phyloP scores from a whole-genome alignment of 1,284 basidiomycete genomes.

The Apiotrichum laibachii region DNA sequence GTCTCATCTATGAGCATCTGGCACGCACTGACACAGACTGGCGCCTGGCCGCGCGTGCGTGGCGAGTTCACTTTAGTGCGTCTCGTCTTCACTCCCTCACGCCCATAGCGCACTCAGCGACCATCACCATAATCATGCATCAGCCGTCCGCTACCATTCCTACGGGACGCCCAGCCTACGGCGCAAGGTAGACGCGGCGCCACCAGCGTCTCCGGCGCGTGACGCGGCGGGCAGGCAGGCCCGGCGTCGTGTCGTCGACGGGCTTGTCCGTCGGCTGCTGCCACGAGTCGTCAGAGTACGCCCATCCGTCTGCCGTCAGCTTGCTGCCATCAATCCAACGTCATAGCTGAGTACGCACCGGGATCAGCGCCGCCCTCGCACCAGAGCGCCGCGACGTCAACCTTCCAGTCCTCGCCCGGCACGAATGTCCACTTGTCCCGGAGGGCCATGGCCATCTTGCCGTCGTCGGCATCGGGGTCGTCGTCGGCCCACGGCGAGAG shows the following conservation, averaged over 20 bases:
- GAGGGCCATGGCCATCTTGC: conserved; percentile 37
- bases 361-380: conserved; percentile 39
- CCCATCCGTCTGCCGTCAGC: conserved; percentile 41
- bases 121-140: background rate
- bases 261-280: conserved; percentile 7
- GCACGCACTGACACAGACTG: too few species aligned
- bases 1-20: too few species aligned
- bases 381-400: conserved; percentile 47
- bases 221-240: conserved; percentile 8
- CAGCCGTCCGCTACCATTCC: background rate
- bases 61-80: too few species aligned
- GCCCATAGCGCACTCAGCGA: too few species aligned
- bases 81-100: too few species aligned
- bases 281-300: conserved; percentile 51
- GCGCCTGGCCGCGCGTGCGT: too few species aligned
- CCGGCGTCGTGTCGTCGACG: conserved; percentile 1
- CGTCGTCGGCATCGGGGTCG: conserved; percentile 23
- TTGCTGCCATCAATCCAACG: too few species aligned
- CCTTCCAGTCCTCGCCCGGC: conserved; percentile 48
- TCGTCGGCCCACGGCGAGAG: conserved; percentile 25
- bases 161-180: background rate
- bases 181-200: conserved; percentile 17
- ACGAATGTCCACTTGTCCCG: conserved; percentile 46
- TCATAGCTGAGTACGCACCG: conserved; percentile 26
- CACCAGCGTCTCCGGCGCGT: conserved; percentile 24